Evolutionary conservation across 2,329 filamentous ascomycete genomes (phyloP).

Genomic region (Cladosporium halotolerans): DNA sequence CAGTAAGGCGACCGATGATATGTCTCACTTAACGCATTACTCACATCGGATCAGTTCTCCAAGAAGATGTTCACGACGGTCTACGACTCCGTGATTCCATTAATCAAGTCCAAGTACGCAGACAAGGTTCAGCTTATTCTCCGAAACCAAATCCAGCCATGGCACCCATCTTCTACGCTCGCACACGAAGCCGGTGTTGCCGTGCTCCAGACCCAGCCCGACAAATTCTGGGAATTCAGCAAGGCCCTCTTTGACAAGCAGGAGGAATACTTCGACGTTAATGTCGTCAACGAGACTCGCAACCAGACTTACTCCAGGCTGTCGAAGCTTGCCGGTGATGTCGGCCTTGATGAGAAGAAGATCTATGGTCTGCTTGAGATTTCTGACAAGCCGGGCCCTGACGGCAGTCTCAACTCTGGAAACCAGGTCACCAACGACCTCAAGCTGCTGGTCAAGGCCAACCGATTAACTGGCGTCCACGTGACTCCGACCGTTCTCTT

Average conservation of each 20-base stretch:
- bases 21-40: background rate
- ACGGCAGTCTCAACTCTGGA: constrained; percentile 67
- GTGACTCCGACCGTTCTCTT: constrained; percentile 87
- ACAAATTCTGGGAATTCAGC: constrained; percentile 76
- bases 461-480: constrained; percentile 69
- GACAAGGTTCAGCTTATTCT: constrained; percentile 68
- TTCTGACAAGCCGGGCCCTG: constrained; percentile 57
- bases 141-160: constrained; percentile 82
- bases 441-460: constrained; percentile 75
- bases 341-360: constrained; percentile 64
- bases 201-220: constrained; percentile 63
- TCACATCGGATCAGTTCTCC: constrained; percentile 43
- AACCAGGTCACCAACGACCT: constrained; percentile 80
- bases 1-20: constrained; percentile 37
- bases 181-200: constrained; percentile 79
- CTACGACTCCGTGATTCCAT: constrained; percentile 58
- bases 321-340: constrained; percentile 63
- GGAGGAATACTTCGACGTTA: constrained; percentile 75
- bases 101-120: constrained; percentile 56
- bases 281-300: constrained; percentile 73
- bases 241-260: constrained; percentile 63
- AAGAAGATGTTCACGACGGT: constrained; percentile 73
- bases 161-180: constrained; percentile 64
- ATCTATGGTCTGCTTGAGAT: constrained; percentile 66
- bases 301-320: constrained; percentile 79